phyloP scores from a whole-genome alignment of 257 asterid genomes.

The Ballota nigra region DNA sequence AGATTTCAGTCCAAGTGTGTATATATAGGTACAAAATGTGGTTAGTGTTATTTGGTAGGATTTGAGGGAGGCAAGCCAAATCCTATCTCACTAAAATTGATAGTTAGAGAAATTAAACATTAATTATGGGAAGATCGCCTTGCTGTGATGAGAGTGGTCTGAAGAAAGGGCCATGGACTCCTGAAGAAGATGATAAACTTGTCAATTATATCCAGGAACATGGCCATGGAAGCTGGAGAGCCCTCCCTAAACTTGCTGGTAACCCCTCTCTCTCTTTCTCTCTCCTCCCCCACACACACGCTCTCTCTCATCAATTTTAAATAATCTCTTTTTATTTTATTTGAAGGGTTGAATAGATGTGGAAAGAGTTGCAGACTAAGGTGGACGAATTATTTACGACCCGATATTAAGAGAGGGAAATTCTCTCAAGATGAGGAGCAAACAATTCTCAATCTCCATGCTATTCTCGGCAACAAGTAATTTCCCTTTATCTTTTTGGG shows the following conservation, averaged over 20 bases:
- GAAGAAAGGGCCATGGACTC: slow-evolving; percentile 88
- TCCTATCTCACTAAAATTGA: slow-evolving; percentile 9
- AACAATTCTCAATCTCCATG: slow-evolving; percentile 67
- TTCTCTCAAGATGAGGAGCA: slow-evolving; percentile 72
- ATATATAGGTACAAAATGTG: slow-evolving; percentile 30
- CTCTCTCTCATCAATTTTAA: background rate
- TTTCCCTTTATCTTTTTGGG: background rate
- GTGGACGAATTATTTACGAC: slow-evolving; percentile 74
- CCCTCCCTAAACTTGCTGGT: slow-evolving; percentile 91
- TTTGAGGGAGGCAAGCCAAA: slow-evolving; percentile 38
- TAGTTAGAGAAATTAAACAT: background rate
- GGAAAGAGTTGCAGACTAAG: slow-evolving; percentile 81
- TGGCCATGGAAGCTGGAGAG: slow-evolving; percentile 92
- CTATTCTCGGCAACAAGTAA: slow-evolving; percentile 72
- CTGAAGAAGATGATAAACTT: slow-evolving; percentile 82
- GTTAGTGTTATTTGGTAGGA: slow-evolving; percentile 57
- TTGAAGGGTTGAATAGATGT: slow-evolving; percentile 59
- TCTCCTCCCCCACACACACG: background rate
- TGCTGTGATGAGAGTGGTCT: slow-evolving; percentile 70
- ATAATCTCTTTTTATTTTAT: background rate
- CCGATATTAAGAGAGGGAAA: slow-evolving; percentile 76
- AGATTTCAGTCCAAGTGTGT: slow-evolving; percentile 14
- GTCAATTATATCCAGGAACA: slow-evolving; percentile 55
- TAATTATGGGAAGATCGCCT: slow-evolving; percentile 68
- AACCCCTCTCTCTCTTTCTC: background rate